Base-by-base conservation (phyloP, 805 yeast species). In the Kazachstania psychrophila region DNA sequence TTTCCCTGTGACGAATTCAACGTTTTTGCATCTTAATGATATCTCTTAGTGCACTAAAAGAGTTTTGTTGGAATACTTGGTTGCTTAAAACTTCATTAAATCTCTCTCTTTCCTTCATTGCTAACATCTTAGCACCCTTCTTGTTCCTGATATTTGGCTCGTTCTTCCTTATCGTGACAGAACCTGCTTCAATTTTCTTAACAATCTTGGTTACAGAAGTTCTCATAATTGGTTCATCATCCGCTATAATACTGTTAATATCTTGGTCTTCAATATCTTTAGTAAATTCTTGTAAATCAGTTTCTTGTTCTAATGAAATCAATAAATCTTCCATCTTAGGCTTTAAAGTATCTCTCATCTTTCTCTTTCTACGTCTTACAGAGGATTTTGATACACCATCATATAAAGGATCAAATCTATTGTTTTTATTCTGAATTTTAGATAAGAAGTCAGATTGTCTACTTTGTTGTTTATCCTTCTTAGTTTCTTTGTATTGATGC, bases 301-400 rank as follows among this genome's bases (percentile, higher is more conserved):
- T 54, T 23, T 51, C 64, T 17, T 58, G 58, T 16, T 66, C 70
- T 35, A 82, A 62, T 13, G 72, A 74, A 20, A 64, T 63, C 37
- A 77, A 61, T 31, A 82, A 58, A 45, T 82, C 92, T 36, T 69
- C 65, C 73, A 82, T 69, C 48, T 76, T 70, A 4, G 88, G 85
- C 47, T 72, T 73, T 41, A 83, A 61, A 45, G 77, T 73, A 39
- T 79, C 81, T 47, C 70, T 72, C 33, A 68, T 65, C 47, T 69
- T 72, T 45, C 83, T 73, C 48, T 78, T 77, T 45, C 85, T 69
- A 56, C 79, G 68, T 51, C 85, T 69, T 3, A 70, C 43, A 0
- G 86, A 65, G 5, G 85, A 76, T 52, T 81, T 82, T 15, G 86
- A 77, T 29, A 82, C 66, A 16, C 73, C 72, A 13, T 65, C 63